These are phyloP conservation scores for Leishmania braziliensis DNA, from an alignment of 208 protist species.

Conservation along the genomic window DNA sequence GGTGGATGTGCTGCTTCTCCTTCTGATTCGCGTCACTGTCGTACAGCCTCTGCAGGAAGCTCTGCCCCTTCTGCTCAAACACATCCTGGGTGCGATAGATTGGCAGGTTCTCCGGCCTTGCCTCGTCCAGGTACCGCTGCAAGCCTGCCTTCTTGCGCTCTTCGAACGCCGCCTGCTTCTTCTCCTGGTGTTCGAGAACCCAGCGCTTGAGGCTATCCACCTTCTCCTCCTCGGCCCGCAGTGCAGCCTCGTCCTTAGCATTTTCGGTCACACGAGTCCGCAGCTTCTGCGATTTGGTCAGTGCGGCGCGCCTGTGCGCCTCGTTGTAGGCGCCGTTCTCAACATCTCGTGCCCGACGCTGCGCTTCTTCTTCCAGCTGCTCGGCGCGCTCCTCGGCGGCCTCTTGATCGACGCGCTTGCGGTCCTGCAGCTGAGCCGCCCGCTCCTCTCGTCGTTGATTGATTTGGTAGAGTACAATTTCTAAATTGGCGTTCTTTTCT, in stretches of 20 bases:
- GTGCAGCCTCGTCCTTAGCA: conserved; percentile 32
- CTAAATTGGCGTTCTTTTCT: conserved; percentile 74
- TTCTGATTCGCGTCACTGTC: conserved; percentile 31
- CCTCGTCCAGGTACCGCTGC: conserved; percentile 33
- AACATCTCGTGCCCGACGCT: conserved; percentile 28
- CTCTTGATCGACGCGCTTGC: conserved; percentile 34
- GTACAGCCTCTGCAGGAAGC: conserved; percentile 53
- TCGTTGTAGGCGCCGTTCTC: conserved; percentile 60
- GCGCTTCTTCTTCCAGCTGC: conserved; percentile 44
- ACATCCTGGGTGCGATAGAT: conserved; percentile 72
- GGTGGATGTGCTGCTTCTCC: conserved; percentile 12
- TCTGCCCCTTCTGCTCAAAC: conserved; percentile 62
- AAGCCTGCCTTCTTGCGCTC: conserved; percentile 42
- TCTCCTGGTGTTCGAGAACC: conserved; percentile 26
- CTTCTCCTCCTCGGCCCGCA: conserved; percentile 41
- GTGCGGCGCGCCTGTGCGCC: conserved; percentile 28
- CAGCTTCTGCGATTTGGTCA: conserved; percentile 57
- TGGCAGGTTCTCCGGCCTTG: conserved; percentile 22
- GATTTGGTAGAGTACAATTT: conserved; percentile 72
- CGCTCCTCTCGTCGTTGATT: conserved; percentile 49
- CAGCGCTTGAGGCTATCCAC: conserved; percentile 41
- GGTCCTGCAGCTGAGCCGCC: conserved; percentile 37
- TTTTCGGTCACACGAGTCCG: conserved; percentile 39
- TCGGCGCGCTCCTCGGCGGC: conserved; percentile 70
- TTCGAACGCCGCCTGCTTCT: conserved; percentile 63